These are phyloP conservation scores for Paecilomyces fulvus DNA, from an alignment of 2,329 filamentous ascomycete species.

Conservation along the genomic window DNA sequence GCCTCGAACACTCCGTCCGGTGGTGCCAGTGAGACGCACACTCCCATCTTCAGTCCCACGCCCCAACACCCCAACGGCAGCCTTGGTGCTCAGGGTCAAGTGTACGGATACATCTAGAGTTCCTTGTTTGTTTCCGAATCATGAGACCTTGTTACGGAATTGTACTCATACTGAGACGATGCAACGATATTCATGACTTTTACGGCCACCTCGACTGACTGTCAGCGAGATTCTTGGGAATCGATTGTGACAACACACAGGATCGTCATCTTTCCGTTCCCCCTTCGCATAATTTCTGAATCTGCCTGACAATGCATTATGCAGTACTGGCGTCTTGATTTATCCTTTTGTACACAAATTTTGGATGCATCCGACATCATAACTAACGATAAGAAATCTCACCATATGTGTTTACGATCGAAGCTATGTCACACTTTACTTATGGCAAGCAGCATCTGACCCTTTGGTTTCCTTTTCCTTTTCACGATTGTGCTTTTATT, in stretches of 20 bases:
- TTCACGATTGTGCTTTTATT: conserved; percentile 8
- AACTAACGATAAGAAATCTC: neutral
- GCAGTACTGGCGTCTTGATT: conserved; percentile 11
- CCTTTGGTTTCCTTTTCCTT: conserved; percentile 5
- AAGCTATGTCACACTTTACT: conserved; percentile 3
- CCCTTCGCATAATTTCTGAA: conserved; percentile 2
- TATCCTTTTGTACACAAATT: conserved; percentile 13
- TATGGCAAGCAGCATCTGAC: neutral
- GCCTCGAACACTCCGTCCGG: conserved; percentile 18
- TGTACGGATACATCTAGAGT: conserved; percentile 26
- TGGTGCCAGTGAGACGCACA: conserved; percentile 19
- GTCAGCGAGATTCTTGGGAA: conserved; percentile 3
- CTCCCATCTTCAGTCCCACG: conserved; percentile 21
- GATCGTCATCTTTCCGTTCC: neutral
- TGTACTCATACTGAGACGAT: conserved; percentile 34
- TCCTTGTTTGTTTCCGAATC: conserved; percentile 8
- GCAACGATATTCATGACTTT: conserved; percentile 26
- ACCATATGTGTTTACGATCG: conserved; percentile 5
- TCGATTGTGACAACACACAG: conserved; percentile 5
- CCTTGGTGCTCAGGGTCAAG: conserved; percentile 18
- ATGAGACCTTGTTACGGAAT: conserved; percentile 13
- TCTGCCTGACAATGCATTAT: conserved; percentile 5
- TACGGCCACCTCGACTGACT: conserved; percentile 8
- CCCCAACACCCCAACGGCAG: conserved; percentile 20
- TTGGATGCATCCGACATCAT: conserved; percentile 9